A percentile compares a stretch with the other conserved stretches of the same genome.
Conservation (phyloP, 192 early-diverging fungal genomes). For the Backusella psychrophila region DNA sequence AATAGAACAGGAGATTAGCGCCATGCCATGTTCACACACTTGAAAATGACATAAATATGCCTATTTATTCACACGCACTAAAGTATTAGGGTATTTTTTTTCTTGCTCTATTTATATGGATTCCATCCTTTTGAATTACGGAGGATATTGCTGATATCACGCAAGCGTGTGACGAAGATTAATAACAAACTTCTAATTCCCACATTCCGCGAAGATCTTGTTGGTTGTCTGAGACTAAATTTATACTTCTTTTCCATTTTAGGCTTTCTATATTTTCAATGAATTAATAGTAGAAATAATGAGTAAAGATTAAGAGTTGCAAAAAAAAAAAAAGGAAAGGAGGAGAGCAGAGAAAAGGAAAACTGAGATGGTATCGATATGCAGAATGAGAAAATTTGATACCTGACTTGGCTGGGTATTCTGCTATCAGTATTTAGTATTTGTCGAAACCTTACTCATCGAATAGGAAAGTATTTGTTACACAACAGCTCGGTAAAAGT, state of each 20-base stretch:
- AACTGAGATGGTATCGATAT: not conserved
- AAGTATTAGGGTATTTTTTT: not conserved
- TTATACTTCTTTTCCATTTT: not conserved
- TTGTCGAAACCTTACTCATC: not conserved
- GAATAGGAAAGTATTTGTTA: not conserved
- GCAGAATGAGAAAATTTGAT: not conserved
- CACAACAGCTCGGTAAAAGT: not conserved
- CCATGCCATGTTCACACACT: not conserved
- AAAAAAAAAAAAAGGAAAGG: not conserved
- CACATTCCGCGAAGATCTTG: not conserved
- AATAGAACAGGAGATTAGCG: not conserved
- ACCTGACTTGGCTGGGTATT: not conserved
- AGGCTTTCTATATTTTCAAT: not conserved
- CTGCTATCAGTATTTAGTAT: not conserved
- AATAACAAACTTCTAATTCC: constrained; percentile 3
- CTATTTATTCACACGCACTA: not conserved
- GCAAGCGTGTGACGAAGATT: not conserved
- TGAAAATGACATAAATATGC: not conserved
- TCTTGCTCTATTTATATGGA: not conserved
- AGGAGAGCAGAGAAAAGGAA: not conserved
- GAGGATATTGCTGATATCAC: not conserved
- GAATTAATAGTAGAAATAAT: not conserved
- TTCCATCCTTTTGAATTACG: not conserved
- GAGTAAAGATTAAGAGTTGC: not conserved
- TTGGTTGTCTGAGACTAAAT: not conserved